A percentile compares a stretch with the other conserved stretches of the same genome.
phyloP scores from a whole-genome alignment of 495 filamentous ascomycete species.

The Neurospora terricola region DNA sequence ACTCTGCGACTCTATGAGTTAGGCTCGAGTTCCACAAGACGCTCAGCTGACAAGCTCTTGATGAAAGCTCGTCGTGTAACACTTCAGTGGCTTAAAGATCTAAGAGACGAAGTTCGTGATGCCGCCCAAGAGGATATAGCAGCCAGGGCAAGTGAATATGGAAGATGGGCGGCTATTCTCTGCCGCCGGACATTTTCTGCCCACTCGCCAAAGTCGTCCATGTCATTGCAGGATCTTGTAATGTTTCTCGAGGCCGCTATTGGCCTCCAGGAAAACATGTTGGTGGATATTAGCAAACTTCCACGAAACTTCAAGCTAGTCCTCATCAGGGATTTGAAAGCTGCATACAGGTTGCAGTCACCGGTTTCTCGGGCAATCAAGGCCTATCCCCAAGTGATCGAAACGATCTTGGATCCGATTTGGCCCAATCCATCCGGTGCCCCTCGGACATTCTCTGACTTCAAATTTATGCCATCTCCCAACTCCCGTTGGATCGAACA shows the following conservation, averaged over 20 bases:
- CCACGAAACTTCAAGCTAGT: neutral
- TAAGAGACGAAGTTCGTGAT: neutral
- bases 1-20: slow-evolving; percentile 20
- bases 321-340: neutral
- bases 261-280: neutral
- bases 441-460: neutral
- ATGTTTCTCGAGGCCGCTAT: neutral
- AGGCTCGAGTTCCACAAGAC: neutral
- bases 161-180: slow-evolving; percentile 2
- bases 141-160: neutral
- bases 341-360: neutral
- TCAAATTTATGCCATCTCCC: neutral
- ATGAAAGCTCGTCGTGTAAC: neutral
- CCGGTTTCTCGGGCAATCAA: neutral
- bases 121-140: neutral
- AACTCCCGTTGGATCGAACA: neutral
- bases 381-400: neutral
- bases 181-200: slow-evolving; percentile 2
- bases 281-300: neutral
- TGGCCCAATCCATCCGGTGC: neutral
- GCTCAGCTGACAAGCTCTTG: neutral
- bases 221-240: neutral
- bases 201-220: neutral
- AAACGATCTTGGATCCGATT: neutral
- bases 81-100: neutral